phyloP scores from a whole-genome alignment of 768 basidiomycete species.

The Cantharellus cinnabarinus region DNA sequence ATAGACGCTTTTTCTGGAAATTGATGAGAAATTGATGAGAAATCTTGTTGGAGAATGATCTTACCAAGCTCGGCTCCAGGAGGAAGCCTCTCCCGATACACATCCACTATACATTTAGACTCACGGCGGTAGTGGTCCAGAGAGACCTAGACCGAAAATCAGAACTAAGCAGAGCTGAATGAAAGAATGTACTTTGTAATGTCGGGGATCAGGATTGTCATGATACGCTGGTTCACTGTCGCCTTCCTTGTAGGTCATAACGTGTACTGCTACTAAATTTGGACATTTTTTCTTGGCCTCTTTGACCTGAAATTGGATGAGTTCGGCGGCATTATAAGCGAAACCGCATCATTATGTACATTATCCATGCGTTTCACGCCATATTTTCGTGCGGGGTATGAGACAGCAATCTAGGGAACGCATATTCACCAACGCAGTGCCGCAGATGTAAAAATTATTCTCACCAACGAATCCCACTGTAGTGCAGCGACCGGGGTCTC shows the following conservation, averaged over 20 bases:
- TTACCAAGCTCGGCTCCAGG: constrained; percentile 68
- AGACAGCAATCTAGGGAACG: constrained; percentile 53
- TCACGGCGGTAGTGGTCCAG: constrained; percentile 85
- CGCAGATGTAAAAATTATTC: background rate
- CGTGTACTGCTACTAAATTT: constrained; percentile 66
- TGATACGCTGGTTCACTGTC: constrained; percentile 77
- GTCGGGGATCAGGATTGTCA: constrained; percentile 70
- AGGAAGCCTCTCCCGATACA: constrained; percentile 56
- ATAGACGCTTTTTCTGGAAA: constrained; percentile 83
- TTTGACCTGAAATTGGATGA: constrained; percentile 17
- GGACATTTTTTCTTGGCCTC: constrained; percentile 80
- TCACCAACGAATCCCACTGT: constrained; percentile 56
- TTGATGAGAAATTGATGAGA: background rate
- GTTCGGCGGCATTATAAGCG: background rate
- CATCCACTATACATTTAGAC: constrained; percentile 61
- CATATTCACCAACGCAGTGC: too few species aligned
- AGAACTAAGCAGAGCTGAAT: background rate
- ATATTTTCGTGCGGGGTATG: constrained; percentile 81
- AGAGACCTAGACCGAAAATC: constrained; percentile 38
- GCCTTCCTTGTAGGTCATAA: constrained; percentile 83
- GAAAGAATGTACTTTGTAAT: constrained; percentile 59
- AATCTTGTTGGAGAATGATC: constrained; percentile 6
- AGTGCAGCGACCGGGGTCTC: constrained; percentile 56
- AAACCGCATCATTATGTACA: background rate
- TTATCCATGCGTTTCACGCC: constrained; percentile 88